Conservation (phyloP, 2,329 filamentous ascomycete species). For the Alternaria alternata region DNA sequence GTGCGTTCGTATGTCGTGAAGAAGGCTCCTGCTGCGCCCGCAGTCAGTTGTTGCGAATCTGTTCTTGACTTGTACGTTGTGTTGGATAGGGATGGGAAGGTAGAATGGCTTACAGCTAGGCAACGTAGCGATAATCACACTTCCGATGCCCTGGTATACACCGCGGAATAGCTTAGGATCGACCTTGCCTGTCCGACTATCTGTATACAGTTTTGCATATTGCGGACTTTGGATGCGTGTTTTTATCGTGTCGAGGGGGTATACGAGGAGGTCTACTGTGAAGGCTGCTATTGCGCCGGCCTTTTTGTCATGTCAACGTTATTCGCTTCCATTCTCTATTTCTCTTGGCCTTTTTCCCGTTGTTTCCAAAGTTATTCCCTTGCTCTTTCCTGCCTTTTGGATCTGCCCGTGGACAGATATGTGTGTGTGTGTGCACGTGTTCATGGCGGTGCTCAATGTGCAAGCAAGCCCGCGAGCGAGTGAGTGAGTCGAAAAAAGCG, state of each 20-base stretch:
- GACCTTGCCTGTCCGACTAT: conserved; percentile 63
- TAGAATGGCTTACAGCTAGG: conserved; percentile 74
- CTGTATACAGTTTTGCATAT: conserved; percentile 72
- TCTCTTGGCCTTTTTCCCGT: background rate
- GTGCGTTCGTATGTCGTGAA: conserved; percentile 88
- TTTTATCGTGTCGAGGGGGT: conserved; percentile 89
- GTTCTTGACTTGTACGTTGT: too few species aligned
- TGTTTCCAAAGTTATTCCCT: background rate
- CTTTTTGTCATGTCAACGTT: conserved; percentile 53
- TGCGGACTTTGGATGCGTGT: conserved; percentile 83
- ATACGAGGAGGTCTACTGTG: conserved; percentile 83
- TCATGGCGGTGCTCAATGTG: too few species aligned
- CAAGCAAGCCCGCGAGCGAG: too few species aligned
- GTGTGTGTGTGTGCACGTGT: too few species aligned
- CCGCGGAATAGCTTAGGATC: conserved; percentile 71
- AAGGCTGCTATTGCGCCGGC: conserved; percentile 87
- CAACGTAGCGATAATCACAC: conserved; percentile 84
- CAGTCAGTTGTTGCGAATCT: too few species aligned
- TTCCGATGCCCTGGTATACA: conserved; percentile 86
- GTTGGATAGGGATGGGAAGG: background rate
- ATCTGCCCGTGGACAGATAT: too few species aligned
- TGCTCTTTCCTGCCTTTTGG: background rate
- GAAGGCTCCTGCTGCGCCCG: conserved; percentile 82
- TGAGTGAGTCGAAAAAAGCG: background rate
- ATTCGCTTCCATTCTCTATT: too few species aligned